Base-by-base conservation (phyloP, 148 eudicot genomes). In the Beta vulgaris region DNA sequence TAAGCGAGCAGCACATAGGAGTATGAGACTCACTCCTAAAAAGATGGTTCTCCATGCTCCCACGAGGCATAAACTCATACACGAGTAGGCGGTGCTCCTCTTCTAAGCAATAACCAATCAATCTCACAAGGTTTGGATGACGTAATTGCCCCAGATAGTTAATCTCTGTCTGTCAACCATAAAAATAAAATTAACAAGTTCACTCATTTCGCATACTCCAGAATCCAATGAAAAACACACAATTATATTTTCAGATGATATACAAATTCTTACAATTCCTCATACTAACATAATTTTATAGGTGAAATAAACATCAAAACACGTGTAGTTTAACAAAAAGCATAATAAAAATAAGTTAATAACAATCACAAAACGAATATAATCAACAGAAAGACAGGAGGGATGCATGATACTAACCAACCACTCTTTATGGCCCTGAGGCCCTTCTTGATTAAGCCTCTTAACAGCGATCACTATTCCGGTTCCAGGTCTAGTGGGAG, bases 61-160 rank as follows among this genome's bases (percentile, higher is more conserved):
- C 78, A 39, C 82, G 82, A 74, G 82, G 82, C 82, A 79, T 79
- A 66, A 79, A 79, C 66, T 79, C 82, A 32, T 79, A 79, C 28
- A 79, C 75, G 34, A 79, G 70, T 46, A 79, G 78, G 64, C 82
- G 75, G 51, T 79, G 82, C 68, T 79, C 82, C 71, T 79, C 82
- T 69, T 79, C 82, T 62, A 79, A 31, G 63, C 82, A 79, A 69
- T 79, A 79, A 21, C 82, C 82, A 69, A 79, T 74, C 78, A 79
- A 69, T 43, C 65, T 79, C 75, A 79, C 82, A 69, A 79, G 78
- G 32, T 79, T 74, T 13, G 82, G 71, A 64, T 79, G 82, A 11
- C 75, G 75, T 57, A 79, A 59, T 40, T 75, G 82, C 71, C 82
- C 82, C 43, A 79, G 75, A 59, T 79, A 79, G 59, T 79, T 79